These are phyloP conservation scores for Whalleya microplaca DNA, from an alignment of 2,329 filamentous ascomycete species.

Conservation along the genomic window DNA sequence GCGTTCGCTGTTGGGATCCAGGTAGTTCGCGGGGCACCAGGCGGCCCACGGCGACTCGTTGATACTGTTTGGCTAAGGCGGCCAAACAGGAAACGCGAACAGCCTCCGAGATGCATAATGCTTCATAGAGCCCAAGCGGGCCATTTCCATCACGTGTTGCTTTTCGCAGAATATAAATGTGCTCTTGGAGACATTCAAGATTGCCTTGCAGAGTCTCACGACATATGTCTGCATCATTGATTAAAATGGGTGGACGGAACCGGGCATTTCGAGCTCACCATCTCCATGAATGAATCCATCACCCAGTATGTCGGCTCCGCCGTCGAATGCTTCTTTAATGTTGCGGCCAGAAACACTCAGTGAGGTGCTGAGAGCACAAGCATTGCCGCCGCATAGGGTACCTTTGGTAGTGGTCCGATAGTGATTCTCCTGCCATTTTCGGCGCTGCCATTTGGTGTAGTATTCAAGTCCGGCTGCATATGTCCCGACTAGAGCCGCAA, in stretches of 20 bases:
- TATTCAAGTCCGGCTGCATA: constrained; percentile 38
- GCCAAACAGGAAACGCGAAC: constrained; percentile 37
- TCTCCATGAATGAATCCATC: constrained; percentile 41
- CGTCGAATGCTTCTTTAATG: constrained; percentile 40
- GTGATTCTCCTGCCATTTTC: constrained; percentile 39
- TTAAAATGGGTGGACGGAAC: constrained; percentile 1
- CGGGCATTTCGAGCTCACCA: constrained; percentile 28
- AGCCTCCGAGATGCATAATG: constrained; percentile 40
- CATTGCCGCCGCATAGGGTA: constrained; percentile 12
- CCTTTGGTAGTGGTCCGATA: constrained; percentile 31
- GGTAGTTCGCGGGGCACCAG: constrained; percentile 33
- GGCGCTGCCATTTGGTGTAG: constrained; percentile 42
- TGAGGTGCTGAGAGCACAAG: constrained; percentile 42
- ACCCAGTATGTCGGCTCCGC: constrained; percentile 41
- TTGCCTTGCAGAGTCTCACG: constrained; percentile 35
- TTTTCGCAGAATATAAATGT: constrained; percentile 33
- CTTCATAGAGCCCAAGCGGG: constrained; percentile 39
- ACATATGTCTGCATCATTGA: constrained; percentile 30
- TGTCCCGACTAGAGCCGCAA: constrained; percentile 36
- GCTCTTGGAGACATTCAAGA: constrained; percentile 34
- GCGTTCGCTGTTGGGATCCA: constrained; percentile 15
- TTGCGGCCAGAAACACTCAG: constrained; percentile 36
- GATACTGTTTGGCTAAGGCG: constrained; percentile 42
- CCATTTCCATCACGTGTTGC: constrained; percentile 22
- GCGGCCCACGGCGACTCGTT: constrained; percentile 38